phyloP scores from a whole-genome alignment of 2,329 filamentous ascomycete genomes.

The Colletotrichum aenigma region DNA sequence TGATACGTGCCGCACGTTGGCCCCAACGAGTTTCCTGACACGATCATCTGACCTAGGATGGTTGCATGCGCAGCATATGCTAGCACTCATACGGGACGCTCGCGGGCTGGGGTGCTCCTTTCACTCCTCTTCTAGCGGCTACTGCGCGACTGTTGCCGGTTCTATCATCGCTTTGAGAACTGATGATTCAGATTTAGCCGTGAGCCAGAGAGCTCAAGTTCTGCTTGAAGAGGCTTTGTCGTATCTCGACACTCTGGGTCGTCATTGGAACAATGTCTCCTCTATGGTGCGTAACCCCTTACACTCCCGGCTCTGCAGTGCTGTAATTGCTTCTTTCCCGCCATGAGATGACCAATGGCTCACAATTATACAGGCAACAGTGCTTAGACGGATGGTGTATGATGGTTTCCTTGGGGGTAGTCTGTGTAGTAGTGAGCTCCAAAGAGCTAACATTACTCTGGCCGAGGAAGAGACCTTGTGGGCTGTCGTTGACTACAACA shows the following conservation, averaged over 20 bases:
- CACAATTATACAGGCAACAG: neutral
- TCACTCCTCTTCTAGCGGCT: neutral
- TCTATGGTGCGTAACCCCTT: neutral
- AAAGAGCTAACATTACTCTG: neutral
- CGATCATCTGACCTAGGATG: neutral
- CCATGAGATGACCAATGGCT: fast-evolving
- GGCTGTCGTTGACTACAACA: neutral
- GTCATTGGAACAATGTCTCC: neutral
- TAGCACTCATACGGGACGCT: neutral
- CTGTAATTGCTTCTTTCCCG: fast-evolving
- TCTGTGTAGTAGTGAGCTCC: neutral
- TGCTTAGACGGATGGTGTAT: neutral
- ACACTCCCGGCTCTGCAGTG: fast-evolving
- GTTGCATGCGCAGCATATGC: neutral
- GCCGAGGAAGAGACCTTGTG: neutral
- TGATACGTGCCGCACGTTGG: neutral
- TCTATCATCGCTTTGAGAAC: neutral
- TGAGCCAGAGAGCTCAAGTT: neutral
- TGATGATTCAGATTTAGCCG: neutral
- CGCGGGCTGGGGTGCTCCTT: neutral
- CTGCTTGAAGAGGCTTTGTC: neutral
- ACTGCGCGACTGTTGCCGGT: neutral
- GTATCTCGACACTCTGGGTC: neutral
- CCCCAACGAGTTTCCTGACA: neutral
- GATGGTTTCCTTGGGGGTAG: neutral